Evolutionary conservation across 2,329 filamentous ascomycete species (phyloP), one percentile per base, ranked within the genome.

Genomic region (Fusarium duplospermum): DNA sequence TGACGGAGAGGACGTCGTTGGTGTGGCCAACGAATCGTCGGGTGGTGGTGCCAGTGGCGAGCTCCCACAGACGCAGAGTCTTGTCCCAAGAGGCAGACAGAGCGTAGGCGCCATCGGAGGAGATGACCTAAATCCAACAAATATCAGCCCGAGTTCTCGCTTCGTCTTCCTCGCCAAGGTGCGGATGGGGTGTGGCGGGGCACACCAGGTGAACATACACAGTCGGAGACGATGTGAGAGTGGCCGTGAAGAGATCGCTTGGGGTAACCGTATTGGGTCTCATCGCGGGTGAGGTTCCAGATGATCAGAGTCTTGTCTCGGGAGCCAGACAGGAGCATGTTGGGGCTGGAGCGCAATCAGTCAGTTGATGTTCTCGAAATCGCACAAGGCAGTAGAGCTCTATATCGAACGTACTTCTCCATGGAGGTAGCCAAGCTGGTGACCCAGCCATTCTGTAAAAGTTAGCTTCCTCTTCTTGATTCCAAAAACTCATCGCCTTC

Each of bases 161-260:
- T 59, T 62, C 57, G 62, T 69, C 38, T 59, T 73, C 33, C 59
- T 58, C 69, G 63, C 72, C 47, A 45, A 59, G 50, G 54, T 54
- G 24, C 27, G 29, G 22, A 66, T 60, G 64, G 64, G 58, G 56
- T 47, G 50, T 45, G 61, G 72, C 63, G 69, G 72, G 72, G 66
- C 57, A 70, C 29, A 31, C 31, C 11, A 38, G 72, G 69, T 76
- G 45, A 84, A 93, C 94, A 82, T 96, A 97, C 96, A 89, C 96
- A 98, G 93, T 99, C 96, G 87, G 96, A 98, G 85, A 99, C 95
- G 87, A 99, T 99, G 93, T 99, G 96, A 78, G 95, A 98, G 92
- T 99, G 96, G 84, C 96, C 96, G 89, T 97, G 93, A 81, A 99
- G 95, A 85, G 94, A 97, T 89, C 96, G 93, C 93, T 99, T 98